Evolutionary conservation across 768 basidiomycete species (phyloP).

Genomic region (Neoboletus subvelutipes): DNA sequence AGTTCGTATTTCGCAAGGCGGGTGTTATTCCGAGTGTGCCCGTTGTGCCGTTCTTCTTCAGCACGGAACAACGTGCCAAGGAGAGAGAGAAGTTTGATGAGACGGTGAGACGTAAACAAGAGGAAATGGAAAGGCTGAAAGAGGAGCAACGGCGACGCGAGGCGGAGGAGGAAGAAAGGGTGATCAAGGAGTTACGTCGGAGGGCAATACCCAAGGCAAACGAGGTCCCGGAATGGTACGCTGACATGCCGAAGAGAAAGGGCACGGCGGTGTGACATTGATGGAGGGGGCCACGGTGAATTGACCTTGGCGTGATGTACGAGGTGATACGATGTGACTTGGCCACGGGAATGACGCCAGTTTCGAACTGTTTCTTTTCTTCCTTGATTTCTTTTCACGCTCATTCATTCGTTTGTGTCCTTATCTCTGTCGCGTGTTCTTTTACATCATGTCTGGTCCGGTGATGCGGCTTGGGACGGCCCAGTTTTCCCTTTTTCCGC

Average conservation of each 20-base stretch:
- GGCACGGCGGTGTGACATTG: slow-evolving; percentile 21
- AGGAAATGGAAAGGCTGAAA: slow-evolving; percentile 45
- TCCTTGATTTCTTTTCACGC: slow-evolving; percentile 1
- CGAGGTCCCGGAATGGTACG: slow-evolving; percentile 77
- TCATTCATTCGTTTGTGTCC: slow-evolving; percentile 3
- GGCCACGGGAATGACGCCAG: slow-evolving; percentile 5
- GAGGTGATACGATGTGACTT: slow-evolving; percentile 15
- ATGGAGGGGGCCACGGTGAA: slow-evolving; percentile 8
- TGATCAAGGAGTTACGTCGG: slow-evolving; percentile 60
- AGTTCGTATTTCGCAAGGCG: slow-evolving; percentile 43
- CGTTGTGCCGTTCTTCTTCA: slow-evolving; percentile 41
- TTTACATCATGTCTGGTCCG: slow-evolving; percentile 13
- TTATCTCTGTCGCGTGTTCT: slow-evolving; percentile 18
- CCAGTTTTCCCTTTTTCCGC: neutral
- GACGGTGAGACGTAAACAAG: slow-evolving; percentile 54
- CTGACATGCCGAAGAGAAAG: slow-evolving; percentile 60
- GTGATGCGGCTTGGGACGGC: slow-evolving; percentile 3
- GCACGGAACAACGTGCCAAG: slow-evolving; percentile 54
- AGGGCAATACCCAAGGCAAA: slow-evolving; percentile 66
- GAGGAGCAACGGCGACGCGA: slow-evolving; percentile 48
- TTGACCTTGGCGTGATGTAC: slow-evolving; percentile 14
- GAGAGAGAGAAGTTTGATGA: slow-evolving; percentile 68
- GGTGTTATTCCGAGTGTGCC: slow-evolving; percentile 41
- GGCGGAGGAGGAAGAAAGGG: slow-evolving; percentile 58
- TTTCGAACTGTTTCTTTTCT: slow-evolving; percentile 5